Percentiles rank a stretch among this genome's conserved stretches.
These are phyloP conservation scores for Pseudophaeomoniella oleicola DNA, from an alignment of 2,329 filamentous ascomycete genomes.

Conservation along the genomic window DNA sequence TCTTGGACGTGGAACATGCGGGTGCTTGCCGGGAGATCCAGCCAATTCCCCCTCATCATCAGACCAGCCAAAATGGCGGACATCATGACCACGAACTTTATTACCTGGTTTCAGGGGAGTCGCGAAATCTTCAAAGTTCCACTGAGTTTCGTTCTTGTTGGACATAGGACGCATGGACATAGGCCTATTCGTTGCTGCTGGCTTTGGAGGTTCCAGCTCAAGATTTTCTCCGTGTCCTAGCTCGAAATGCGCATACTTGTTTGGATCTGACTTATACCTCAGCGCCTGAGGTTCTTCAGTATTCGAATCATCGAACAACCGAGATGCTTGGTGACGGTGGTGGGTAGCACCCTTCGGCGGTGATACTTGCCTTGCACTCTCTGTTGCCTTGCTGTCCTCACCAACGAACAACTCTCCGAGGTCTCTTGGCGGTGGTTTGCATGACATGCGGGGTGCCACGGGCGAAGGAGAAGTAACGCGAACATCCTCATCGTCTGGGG, in stretches of 20 bases:
- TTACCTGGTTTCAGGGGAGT: constrained; percentile 64
- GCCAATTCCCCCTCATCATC: constrained; percentile 41
- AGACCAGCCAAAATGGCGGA: constrained; percentile 63
- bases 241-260: constrained; percentile 76
- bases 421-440: constrained; percentile 55
- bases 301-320: constrained; percentile 35
- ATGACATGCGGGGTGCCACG: constrained; percentile 50
- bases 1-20: constrained; percentile 51
- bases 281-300: constrained; percentile 36
- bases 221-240: constrained; percentile 38
- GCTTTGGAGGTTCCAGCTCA: constrained; percentile 10
- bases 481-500: constrained; percentile 5
- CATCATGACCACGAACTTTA: constrained; percentile 52
- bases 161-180: constrained; percentile 8
- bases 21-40: constrained; percentile 33
- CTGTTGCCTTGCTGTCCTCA: constrained; percentile 22
- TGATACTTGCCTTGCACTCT: constrained; percentile 7
- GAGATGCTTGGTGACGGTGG: constrained; percentile 36
- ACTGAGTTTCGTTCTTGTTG: constrained; percentile 42
- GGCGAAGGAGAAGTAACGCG: constrained; percentile 42
- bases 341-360: constrained; percentile 32
- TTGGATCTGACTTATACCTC: constrained; percentile 50
- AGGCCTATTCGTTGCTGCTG: constrained; percentile 12
- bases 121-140: constrained; percentile 77
- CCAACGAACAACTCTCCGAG: constrained; percentile 54